phyloP scores from a whole-genome alignment of 192 early-diverging fungal genomes.

The Hyaloraphidium curvatum region DNA sequence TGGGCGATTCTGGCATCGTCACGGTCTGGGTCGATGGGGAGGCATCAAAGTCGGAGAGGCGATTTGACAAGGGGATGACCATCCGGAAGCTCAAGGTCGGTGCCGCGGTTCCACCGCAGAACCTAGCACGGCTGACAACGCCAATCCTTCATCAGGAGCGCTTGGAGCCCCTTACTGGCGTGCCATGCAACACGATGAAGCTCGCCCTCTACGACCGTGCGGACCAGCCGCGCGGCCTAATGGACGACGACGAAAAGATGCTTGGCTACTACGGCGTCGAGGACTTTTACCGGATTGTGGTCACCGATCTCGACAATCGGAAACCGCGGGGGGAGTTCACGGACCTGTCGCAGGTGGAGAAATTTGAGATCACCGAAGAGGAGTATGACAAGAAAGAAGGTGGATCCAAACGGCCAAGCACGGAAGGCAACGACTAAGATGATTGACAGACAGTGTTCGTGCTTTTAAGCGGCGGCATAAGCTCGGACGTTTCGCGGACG shows the following conservation, averaged over 20 bases:
- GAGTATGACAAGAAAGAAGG: constrained; percentile 67
- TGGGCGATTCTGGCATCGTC: no score
- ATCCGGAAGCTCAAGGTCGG: constrained; percentile 52
- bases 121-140: constrained; percentile 7
- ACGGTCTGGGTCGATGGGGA: no score
- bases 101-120: neutral
- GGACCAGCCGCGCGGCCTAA: constrained; percentile 11
- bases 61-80: constrained; percentile 55
- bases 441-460: constrained; percentile 60
- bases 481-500: constrained; percentile 65
- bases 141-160: constrained; percentile 26
- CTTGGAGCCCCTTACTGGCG: constrained; percentile 82
- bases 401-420: no score
- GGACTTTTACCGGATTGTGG: constrained; percentile 38
- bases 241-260: constrained; percentile 32
- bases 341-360: constrained; percentile 78
- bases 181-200: constrained; percentile 43
- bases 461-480: constrained; percentile 79
- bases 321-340: constrained; percentile 48
- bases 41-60: constrained; percentile 81
- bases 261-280: constrained; percentile 73
- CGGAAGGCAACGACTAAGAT: no score
- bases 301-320: constrained; percentile 47
- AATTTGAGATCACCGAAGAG: constrained; percentile 75
- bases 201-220: constrained; percentile 40